Percentiles rank a stretch among this genome's conserved stretches.
phyloP scores from a whole-genome alignment of 2,329 filamentous ascomycete genomes.

The Fusarium nisikadoi region DNA sequence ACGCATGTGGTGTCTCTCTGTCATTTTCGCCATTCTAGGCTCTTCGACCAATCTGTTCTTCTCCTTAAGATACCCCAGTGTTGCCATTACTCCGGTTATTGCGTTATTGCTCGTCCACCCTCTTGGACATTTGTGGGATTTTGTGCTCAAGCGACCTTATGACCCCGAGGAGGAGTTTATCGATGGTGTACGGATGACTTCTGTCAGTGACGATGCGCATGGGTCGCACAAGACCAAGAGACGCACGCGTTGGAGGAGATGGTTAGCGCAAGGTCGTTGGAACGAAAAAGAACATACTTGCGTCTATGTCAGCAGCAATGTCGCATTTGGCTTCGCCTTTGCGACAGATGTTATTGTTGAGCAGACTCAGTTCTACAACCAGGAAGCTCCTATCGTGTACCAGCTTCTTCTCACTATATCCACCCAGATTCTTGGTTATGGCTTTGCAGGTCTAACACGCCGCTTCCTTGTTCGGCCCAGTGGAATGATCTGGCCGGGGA shows the following conservation, averaged over 20 bases:
- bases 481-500: conserved; percentile 92
- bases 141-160: conserved; percentile 71
- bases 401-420: conserved; percentile 86
- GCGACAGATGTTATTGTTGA: conserved; percentile 91
- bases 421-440: conserved; percentile 87
- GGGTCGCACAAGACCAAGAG: conserved; percentile 40
- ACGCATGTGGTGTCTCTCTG: conserved; percentile 86
- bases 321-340: conserved; percentile 90
- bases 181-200: conserved; percentile 56
- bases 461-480: conserved; percentile 85
- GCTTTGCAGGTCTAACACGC: conserved; percentile 83
- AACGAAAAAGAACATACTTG: conserved; percentile 91
- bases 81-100: conserved; percentile 90
- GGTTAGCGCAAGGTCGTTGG: conserved; percentile 84
- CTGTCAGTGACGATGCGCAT: conserved; percentile 32
- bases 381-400: conserved; percentile 79
- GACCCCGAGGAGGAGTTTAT: conserved; percentile 61
- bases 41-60: conserved; percentile 90
- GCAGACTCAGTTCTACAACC: conserved; percentile 89
- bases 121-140: conserved; percentile 83
- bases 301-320: conserved; percentile 90
- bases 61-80: conserved; percentile 88
- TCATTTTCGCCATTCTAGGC: conserved; percentile 81
- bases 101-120: conserved; percentile 86
- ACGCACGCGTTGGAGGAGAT: conserved; percentile 67